Evolutionary conservation across 1,284 basidiomycete genomes (phyloP), one percentile per base, ranked within the genome.

Genomic region (Blastosporella zonata): DNA sequence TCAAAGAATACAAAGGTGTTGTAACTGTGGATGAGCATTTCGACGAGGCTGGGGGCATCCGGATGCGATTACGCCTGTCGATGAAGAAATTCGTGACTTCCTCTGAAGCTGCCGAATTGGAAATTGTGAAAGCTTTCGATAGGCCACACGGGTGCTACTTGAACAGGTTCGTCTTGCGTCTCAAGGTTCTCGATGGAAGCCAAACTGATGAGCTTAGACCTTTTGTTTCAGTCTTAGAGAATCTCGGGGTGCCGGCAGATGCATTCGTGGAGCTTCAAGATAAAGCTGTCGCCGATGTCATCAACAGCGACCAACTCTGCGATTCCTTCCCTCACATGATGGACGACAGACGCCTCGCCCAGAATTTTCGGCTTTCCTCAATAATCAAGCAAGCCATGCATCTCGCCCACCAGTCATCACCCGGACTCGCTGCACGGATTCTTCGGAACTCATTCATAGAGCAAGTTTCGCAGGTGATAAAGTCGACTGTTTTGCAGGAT

Each of bases 191-290:
- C 34, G 10, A 4, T 20, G 4, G 18, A 9, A 10, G 7, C n/a
- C 34, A 33, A 23, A 37, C 17, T 15, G 52, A 17, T 29, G 13
- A 22, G 18, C 18, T 23, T 37, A 84, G 84, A 35, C 75, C 83
- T 2, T 63, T 89, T 10, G 75, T 89, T 28, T 84, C 81, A 76
- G 69, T 87, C n/a, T 67, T 89, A 6, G 86, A 88, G 61, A 82
- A 80, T 52, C 69, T 78, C 20, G 79, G 79, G 2, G 79, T 84
- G 2, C 66, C 69, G 5, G 70, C 65, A 44, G 67, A 76, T 2
- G 72, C 67, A 3, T 85, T 89, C 58, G 34, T 79, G 28, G 62
- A 69, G 12, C 69, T 88, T 6, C 84, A 87, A 58, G 64, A 78
- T 6, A 48, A 57, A 1, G 76, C 77, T 1, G 71, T 85, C 2